Conservation (phyloP, 345 rosid species). For the Cardamine chenopodiifolia region DNA sequence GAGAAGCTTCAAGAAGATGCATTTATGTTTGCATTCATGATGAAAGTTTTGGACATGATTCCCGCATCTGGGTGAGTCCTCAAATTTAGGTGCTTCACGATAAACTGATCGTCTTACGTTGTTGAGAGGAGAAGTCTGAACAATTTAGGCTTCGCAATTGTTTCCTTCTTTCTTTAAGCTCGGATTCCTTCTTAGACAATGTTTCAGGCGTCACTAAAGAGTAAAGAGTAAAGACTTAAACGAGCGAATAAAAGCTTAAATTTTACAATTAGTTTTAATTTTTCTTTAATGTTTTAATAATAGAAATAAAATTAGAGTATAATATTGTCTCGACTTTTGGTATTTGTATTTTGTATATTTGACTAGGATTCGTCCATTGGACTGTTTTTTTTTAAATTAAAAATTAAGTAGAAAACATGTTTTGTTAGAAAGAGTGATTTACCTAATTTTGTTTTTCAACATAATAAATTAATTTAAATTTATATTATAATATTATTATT, state of each 20-base stretch:
- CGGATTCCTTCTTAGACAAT: background rate
- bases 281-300: background rate
- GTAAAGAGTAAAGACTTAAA: too few species aligned
- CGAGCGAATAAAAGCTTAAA: background rate
- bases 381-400: too few species aligned
- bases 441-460: too few species aligned
- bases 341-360: too few species aligned
- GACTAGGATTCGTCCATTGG: too few species aligned
- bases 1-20: constrained; percentile 93
- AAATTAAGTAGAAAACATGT: too few species aligned
- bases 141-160: background rate
- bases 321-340: too few species aligned
- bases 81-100: background rate
- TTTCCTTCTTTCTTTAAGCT: background rate
- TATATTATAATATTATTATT: too few species aligned
- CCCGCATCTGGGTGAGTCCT: constrained; percentile 44
- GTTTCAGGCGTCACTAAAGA: background rate
- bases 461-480: too few species aligned
- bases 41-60: constrained; percentile 76
- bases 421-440: too few species aligned
- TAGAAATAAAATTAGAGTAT: background rate
- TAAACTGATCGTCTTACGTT: background rate
- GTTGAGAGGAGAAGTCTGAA: constrained; percentile 1
- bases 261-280: background rate
- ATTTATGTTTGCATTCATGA: constrained; percentile 62